Conservation (phyloP, 225 moss, liverwort and hornwort species). For the Climacium dendroides region DNA sequence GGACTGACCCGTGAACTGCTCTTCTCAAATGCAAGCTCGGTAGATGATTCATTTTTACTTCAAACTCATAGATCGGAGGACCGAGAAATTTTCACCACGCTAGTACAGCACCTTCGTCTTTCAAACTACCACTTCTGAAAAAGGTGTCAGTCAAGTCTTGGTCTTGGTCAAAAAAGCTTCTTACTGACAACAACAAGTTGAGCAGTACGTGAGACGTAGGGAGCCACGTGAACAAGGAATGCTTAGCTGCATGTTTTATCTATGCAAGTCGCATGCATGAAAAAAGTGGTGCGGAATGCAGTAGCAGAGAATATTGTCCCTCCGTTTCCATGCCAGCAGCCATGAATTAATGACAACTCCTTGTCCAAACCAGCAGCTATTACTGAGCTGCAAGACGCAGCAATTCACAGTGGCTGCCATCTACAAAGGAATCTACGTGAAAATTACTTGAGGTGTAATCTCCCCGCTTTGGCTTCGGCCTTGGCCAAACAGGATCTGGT, state of each 20-base stretch:
- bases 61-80: not conserved
- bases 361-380: not conserved
- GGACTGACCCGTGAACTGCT: not conserved
- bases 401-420: slow-evolving; percentile 36
- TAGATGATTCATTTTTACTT: not conserved
- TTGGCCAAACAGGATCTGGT: slow-evolving; percentile 45
- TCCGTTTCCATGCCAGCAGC: not conserved
- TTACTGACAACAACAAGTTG: not conserved
- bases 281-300: not conserved
- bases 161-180: not conserved
- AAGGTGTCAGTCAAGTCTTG: too few relatives aligned
- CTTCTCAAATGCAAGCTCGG: not conserved
- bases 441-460: slow-evolving; percentile 9
- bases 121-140: not conserved
- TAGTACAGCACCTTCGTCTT: too few relatives aligned
- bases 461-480: slow-evolving; percentile 36
- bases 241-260: not conserved
- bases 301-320: not conserved
- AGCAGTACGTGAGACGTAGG: not conserved
- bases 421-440: slow-evolving; percentile 55
- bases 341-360: not conserved
- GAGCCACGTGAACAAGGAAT: not conserved
- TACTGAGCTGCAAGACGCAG: slow-evolving; percentile 53
- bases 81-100: not conserved
- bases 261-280: not conserved